Evolutionary conservation across 164 flowering plant genomes (phyloP).

Genomic region (Berberis vulgaris): DNA sequence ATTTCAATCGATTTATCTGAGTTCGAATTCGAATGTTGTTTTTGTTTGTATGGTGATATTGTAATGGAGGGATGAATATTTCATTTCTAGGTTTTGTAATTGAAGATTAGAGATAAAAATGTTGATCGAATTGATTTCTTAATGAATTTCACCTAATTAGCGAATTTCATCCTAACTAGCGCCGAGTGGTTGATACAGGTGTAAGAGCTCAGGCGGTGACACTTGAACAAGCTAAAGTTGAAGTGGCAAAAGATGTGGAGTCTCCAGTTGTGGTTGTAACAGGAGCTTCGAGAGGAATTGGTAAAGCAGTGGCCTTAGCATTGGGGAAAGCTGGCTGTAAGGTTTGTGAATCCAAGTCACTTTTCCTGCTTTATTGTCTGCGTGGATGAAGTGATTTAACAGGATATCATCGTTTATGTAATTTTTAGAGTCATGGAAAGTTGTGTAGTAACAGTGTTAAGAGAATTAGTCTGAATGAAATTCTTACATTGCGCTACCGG

Average conservation of each 20-base stretch:
- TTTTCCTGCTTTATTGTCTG: background rate
- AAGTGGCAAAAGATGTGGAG: constrained; percentile 32
- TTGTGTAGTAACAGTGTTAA: too few relatives aligned
- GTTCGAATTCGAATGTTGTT: background rate
- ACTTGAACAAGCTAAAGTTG: constrained; percentile 26
- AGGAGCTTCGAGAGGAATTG: constrained; percentile 80
- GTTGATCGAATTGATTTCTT: background rate
- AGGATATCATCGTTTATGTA: too few relatives aligned
- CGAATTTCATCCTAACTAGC: too few relatives aligned
- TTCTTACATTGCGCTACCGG: too few relatives aligned
- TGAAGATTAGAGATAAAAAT: background rate
- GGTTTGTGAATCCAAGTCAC: constrained; percentile 19
- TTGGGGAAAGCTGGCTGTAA: constrained; percentile 75
- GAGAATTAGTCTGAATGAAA: too few relatives aligned
- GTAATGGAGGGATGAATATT: too few relatives aligned
- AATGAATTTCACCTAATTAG: background rate
- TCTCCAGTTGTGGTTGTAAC: constrained; percentile 64
- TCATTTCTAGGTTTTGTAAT: too few relatives aligned
- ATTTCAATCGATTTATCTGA: background rate
- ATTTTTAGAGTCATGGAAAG: too few relatives aligned
- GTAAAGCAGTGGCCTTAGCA: constrained; percentile 57
- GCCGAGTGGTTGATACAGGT: constrained; percentile 19
- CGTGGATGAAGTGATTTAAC: background rate
- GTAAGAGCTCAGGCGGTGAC: constrained; percentile 46
- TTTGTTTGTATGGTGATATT: background rate